phyloP scores from a whole-genome alignment of 345 rosid species.

The Jatropha curcas region DNA sequence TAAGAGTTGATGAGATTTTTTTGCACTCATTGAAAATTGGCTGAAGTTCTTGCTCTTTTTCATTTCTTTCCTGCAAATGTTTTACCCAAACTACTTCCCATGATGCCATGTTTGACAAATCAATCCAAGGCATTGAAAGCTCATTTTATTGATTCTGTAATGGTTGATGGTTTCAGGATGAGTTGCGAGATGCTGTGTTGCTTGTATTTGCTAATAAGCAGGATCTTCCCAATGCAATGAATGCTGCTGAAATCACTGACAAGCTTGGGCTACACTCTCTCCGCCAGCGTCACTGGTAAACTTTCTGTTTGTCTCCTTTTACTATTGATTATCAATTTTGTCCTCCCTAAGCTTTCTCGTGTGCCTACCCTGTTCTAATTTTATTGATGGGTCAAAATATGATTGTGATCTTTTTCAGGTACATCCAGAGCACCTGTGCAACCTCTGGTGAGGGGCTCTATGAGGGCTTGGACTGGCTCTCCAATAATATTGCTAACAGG shows the following conservation, averaged over 20 bases:
- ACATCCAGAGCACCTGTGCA: constrained; percentile 25
- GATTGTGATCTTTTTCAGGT: not conserved
- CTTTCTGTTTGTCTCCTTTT: not conserved
- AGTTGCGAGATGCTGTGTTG: constrained; percentile 22
- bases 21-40: not conserved
- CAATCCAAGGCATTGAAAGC: not conserved
- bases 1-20: not conserved
- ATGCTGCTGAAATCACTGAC: constrained; percentile 24
- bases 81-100: not conserved
- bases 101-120: not conserved
- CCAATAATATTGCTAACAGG: constrained; percentile 25
- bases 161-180: constrained; percentile 14
- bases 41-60: not conserved
- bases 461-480: constrained; percentile 25
- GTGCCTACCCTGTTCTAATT: not conserved
- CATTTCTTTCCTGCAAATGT: not conserved
- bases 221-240: constrained; percentile 30
- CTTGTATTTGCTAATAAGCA: constrained; percentile 26
- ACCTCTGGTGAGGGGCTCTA: constrained; percentile 23
- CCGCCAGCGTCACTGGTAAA: constrained; percentile 28
- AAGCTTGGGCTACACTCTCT: constrained; percentile 17
- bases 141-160: not conserved
- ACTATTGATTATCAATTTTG: not conserved
- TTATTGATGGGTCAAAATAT: too few relatives aligned
- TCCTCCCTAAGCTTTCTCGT: not conserved